phyloP scores from a whole-genome alignment of 129 eudicot genomes.

The Silybum marianum region DNA sequence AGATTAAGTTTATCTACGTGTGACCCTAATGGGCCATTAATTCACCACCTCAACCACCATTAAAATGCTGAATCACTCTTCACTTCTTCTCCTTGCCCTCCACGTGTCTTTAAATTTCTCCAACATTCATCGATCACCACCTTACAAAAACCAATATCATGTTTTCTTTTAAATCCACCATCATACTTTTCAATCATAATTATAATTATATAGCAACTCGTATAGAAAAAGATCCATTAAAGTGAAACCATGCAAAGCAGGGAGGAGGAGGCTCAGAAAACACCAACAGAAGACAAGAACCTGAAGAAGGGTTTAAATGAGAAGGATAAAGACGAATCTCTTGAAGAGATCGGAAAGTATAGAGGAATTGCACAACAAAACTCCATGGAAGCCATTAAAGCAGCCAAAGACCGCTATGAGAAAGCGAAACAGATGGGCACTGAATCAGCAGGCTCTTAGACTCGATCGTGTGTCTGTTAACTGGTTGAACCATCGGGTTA shows the following conservation, averaged over 20 bases:
- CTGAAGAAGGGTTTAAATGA: neutral
- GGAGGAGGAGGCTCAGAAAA: neutral
- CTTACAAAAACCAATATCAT: neutral
- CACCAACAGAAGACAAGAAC: neutral
- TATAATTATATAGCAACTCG: neutral
- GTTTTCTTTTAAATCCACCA: constrained; percentile 2
- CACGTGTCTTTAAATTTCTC: constrained; percentile 14
- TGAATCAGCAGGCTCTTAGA: neutral
- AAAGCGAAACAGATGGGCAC: constrained; percentile 21
- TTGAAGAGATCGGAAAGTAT: constrained; percentile 45
- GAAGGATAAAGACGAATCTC: constrained; percentile 10
- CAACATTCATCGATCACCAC: neutral
- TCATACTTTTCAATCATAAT: neutral
- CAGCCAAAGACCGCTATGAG: constrained; percentile 53
- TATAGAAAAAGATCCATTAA: neutral
- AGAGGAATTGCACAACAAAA: constrained; percentile 69
- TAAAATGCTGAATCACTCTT: constrained; percentile 10
- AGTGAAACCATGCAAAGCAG: neutral
- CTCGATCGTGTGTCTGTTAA: neutral
- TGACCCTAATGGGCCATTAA: neutral
- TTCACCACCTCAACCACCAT: neutral
- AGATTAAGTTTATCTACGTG: too few species aligned
- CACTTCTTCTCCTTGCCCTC: neutral
- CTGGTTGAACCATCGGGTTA: too few species aligned
- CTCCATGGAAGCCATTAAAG: constrained; percentile 57